These are phyloP conservation scores for Epichloe sp. DNA, from an alignment of 2,329 filamentous ascomycete species.

Conservation along the genomic window DNA sequence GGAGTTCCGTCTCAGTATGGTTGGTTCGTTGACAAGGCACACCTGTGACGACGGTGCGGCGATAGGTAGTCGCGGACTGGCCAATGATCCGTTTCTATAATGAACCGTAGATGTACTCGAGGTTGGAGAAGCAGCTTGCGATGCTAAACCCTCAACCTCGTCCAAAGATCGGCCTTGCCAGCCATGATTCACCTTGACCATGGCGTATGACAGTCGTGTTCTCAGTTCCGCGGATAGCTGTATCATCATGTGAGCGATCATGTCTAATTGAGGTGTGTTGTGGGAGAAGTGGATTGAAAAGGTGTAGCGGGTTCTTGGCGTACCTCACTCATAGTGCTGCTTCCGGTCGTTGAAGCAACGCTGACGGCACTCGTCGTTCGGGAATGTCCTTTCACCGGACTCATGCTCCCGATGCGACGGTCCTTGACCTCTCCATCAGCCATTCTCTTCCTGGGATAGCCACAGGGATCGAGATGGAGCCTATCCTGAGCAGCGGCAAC, in stretches of 20 bases:
- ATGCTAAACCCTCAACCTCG: slow-evolving; percentile 63
- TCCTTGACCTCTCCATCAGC: slow-evolving; percentile 63
- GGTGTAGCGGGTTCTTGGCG: slow-evolving; percentile 8
- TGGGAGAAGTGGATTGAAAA: neutral
- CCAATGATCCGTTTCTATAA: slow-evolving; percentile 35
- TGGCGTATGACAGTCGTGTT: slow-evolving; percentile 79
- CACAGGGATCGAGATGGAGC: slow-evolving; percentile 25
- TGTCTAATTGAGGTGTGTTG: neutral
- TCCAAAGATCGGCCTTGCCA: slow-evolving; percentile 71
- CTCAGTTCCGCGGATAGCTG: slow-evolving; percentile 69
- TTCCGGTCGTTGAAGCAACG: slow-evolving; percentile 44
- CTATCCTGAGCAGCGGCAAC: slow-evolving; percentile 41
- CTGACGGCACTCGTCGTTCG: slow-evolving; percentile 59
- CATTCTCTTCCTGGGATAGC: slow-evolving; percentile 53
- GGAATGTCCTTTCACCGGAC: slow-evolving; percentile 45
- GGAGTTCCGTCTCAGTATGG: slow-evolving; percentile 15
- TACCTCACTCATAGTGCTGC: slow-evolving; percentile 70
- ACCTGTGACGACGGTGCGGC: slow-evolving; percentile 20
- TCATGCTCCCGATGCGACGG: slow-evolving; percentile 27
- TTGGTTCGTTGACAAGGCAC: slow-evolving; percentile 9
- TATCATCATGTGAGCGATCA: slow-evolving; percentile 22
- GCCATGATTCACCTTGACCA: slow-evolving; percentile 83
- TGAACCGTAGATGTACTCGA: slow-evolving; percentile 45
- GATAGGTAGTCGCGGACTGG: slow-evolving; percentile 37
- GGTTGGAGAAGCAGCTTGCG: slow-evolving; percentile 51